Evolutionary conservation across 2,329 filamentous ascomycete species (phyloP).

Genomic region (Botrytis byssoidea): DNA sequence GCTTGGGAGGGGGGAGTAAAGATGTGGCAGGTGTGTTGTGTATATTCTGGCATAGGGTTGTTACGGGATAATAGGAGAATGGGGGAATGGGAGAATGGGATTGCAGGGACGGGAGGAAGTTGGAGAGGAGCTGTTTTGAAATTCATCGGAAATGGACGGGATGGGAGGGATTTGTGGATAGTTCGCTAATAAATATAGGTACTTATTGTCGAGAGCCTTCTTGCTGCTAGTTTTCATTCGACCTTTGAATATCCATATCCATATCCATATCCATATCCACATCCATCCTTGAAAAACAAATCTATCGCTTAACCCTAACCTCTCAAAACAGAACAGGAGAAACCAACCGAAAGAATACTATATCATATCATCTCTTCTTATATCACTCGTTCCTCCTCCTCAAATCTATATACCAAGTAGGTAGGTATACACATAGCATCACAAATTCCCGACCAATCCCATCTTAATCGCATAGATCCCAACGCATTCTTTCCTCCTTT

Average conservation of each 20-base stretch:
- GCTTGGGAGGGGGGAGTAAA: background rate
- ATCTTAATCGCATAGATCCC: background rate
- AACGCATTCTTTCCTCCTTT: background rate
- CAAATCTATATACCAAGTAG: background rate
- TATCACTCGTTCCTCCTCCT: background rate
- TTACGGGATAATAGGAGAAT: no score
- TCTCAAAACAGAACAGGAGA: background rate
- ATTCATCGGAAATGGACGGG: background rate
- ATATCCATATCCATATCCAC: background rate
- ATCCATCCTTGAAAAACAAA: background rate
- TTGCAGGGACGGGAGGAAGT: background rate
- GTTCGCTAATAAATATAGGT: background rate
- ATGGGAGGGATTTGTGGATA: background rate
- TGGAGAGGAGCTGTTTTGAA: background rate
- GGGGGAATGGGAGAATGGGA: background rate
- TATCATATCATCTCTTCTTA: no score
- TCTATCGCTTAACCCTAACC: background rate
- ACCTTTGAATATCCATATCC: background rate
- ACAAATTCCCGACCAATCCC: no score
- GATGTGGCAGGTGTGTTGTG: no score
- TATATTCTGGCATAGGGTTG: background rate
- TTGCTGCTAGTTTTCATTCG: background rate
- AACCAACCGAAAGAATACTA: background rate
- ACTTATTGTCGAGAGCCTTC: background rate
- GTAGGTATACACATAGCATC: background rate